Evolutionary conservation across 805 yeast species (phyloP), one percentile per base, ranked within the genome.

Genomic region (Cyberlindnera misumaiensis): DNA sequence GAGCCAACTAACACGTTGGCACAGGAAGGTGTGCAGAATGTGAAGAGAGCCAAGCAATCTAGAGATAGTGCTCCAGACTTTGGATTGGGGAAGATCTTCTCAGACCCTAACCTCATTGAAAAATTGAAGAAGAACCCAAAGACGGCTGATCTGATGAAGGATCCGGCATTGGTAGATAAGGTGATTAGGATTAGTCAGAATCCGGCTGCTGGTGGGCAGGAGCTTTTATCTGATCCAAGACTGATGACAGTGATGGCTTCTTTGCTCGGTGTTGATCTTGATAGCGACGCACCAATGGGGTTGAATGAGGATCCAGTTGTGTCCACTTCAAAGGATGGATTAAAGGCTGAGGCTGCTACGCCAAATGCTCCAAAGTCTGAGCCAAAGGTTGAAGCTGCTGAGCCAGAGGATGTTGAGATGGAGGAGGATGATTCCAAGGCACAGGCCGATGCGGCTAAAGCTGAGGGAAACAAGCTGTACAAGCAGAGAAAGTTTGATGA

Each of bases 1-100:
- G 97, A 90, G 51, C 72, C 93, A 20, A 38, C 67, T 38, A 93
- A 93, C 59, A 78, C 86, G 43, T 84, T 85, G 77, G 97, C 97
- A 30, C 71, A 80, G 60, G 79, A 79, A 35, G 98, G 97, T 4
- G 63, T 89, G 43, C 64, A 72, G 38, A 72, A 83, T 37, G 88
- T 88, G 17, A 75, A 77, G 37, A 72, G 72, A 31, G 80, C 88
- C 11, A 68, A 76, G 41, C 58, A 59, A 26, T 53, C 73, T 12
- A 71, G 73, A 35, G 55, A 58, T 26, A 56, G 47, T 13, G 56
- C 68, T 26, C 85, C 88, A 12, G 90, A 79, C 54, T 60, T 80
- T 67, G 95, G 95, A 2, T 65, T 89, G 56, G 83, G 82, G 32
- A 70, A 76, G 51, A 74, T 88, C 54, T 86, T 90, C 62, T 71